Evolutionary conservation across 2,329 filamentous ascomycete genomes (phyloP).

Genomic region (Malbranchea cinnamomea): DNA sequence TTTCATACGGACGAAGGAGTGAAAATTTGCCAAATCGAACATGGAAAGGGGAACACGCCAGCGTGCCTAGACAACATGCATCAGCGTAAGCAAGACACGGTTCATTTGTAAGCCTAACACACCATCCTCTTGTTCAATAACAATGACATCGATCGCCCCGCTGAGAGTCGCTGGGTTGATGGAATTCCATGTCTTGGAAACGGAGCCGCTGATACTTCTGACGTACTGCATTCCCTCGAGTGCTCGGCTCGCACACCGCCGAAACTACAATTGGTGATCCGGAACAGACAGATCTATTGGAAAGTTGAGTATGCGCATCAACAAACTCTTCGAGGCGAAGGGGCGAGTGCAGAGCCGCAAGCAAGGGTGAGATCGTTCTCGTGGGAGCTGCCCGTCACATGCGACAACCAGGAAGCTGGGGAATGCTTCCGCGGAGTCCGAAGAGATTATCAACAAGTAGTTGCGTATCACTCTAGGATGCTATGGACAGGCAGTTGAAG

Average conservation of each 20-base stretch:
- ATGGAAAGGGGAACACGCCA: conserved; percentile 93
- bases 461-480: no score
- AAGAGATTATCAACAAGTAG: no score
- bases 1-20: conserved; percentile 82
- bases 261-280: not conserved
- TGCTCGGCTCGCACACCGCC: not conserved
- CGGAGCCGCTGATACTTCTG: conserved; percentile 81
- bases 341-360: no score
- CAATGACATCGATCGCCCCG: conserved; percentile 96
- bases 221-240: conserved; percentile 79
- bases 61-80: conserved; percentile 32
- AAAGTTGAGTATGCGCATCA: no score
- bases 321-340: no score
- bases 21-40: conserved; percentile 99
- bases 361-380: no score
- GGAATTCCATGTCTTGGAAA: conserved; percentile 98
- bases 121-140: conserved; percentile 92
- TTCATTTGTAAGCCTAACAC: conserved; percentile 15
- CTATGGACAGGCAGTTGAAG: no score
- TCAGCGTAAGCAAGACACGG: not conserved
- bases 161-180: conserved; percentile 96
- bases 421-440: no score
- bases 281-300: no score
- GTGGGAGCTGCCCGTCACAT: no score
- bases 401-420: no score